These are phyloP conservation scores for Aspergillaceae sp. DNA, from an alignment of 2,329 filamentous ascomycete species.

Conservation along the genomic window DNA sequence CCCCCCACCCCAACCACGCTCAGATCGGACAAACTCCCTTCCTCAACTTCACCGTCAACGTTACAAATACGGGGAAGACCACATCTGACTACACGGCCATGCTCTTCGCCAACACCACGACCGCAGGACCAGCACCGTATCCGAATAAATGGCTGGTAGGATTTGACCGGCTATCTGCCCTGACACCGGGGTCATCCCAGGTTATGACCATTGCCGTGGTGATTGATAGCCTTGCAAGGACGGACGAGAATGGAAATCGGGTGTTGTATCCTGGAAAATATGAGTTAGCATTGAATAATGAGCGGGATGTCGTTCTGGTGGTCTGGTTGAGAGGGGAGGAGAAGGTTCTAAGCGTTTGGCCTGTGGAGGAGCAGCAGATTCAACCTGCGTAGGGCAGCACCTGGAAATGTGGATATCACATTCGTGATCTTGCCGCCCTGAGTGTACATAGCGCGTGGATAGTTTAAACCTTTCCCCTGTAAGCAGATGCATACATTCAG, in stretches of 20 bases:
- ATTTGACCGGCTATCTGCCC: conserved; percentile 24
- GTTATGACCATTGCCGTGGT: conserved; percentile 28
- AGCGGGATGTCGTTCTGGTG: conserved; percentile 24
- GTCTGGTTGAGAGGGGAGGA: conserved; percentile 28
- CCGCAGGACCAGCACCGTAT: conserved; percentile 32
- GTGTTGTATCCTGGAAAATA: conserved; percentile 37
- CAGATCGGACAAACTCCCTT: conserved; percentile 30
- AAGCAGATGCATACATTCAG: too few species aligned
- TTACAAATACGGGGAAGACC: conserved; percentile 30
- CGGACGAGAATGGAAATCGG: conserved; percentile 29
- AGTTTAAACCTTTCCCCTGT: too few species aligned
- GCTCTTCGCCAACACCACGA: conserved; percentile 28
- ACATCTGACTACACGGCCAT: conserved; percentile 36
- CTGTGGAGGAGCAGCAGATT: conserved; percentile 17
- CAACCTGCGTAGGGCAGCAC: conserved; percentile 4
- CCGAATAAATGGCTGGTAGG: conserved; percentile 38
- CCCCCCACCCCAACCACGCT: conserved; percentile 16
- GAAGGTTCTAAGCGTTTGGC: conserved; percentile 28
- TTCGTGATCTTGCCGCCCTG: too few species aligned
- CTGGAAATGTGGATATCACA: background rate
- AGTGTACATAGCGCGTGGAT: background rate
- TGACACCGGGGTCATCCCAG: conserved; percentile 16
- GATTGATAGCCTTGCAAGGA: conserved; percentile 31
- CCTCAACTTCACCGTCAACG: conserved; percentile 25
- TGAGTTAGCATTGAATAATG: conserved; percentile 33